A percentile compares a stretch with the other conserved stretches of the same genome.
phyloP scores from a whole-genome alignment of 306 rosid genomes.

The Gynostemma pentaphyllum region DNA sequence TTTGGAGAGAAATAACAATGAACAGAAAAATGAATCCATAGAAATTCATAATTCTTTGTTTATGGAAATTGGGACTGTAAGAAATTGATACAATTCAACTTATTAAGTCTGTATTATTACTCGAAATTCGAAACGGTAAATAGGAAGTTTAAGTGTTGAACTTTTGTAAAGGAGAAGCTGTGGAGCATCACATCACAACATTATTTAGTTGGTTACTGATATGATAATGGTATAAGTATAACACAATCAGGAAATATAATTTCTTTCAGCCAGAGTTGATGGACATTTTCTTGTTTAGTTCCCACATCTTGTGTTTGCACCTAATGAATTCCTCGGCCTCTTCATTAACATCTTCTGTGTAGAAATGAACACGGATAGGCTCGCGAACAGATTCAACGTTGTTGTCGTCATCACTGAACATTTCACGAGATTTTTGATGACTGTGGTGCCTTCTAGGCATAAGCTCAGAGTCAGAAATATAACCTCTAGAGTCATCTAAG shows the following conservation, averaged over 20 bases:
- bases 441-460: not conserved
- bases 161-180: not conserved
- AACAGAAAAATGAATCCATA: not conserved
- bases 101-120: not conserved
- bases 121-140: not conserved
- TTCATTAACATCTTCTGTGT: slow-evolving; percentile 24
- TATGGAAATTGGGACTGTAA: not conserved
- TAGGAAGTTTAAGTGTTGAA: not conserved
- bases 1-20: not conserved
- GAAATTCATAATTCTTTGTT: not conserved
- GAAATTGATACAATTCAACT: not conserved
- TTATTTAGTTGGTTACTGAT: not conserved
- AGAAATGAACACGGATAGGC: not conserved
- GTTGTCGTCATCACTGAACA: not conserved
- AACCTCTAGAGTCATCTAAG: not conserved
- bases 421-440: not conserved
- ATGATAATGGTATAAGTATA: not conserved
- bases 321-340: slow-evolving; percentile 56
- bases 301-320: slow-evolving; percentile 41
- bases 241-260: not conserved
- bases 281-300: slow-evolving; percentile 10
- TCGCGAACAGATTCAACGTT: not conserved
- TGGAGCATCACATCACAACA: not conserved
- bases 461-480: not conserved
- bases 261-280: not conserved